Evolutionary conservation across 2,329 filamentous ascomycete genomes (phyloP).

Genomic region (Incumbomyces delicatus): DNA sequence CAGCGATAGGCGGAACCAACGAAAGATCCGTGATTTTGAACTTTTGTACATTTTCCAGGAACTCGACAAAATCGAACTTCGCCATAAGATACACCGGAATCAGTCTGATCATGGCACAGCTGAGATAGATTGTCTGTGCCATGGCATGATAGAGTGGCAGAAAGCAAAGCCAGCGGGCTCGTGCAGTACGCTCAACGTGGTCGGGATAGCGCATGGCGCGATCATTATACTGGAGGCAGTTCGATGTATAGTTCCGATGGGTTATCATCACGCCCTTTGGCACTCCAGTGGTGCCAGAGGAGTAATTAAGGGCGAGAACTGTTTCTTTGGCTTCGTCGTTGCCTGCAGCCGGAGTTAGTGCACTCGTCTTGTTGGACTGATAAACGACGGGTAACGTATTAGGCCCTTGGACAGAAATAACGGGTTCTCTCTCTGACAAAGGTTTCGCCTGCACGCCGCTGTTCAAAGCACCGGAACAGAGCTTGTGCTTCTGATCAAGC

Average conservation of each 20-base stretch:
- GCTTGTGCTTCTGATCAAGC: too few relatives aligned
- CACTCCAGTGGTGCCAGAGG: constrained; percentile 62
- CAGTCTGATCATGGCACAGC: constrained; percentile 46
- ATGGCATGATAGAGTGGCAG: constrained; percentile 69
- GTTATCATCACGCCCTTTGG: constrained; percentile 77
- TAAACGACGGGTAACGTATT: too few relatives aligned
- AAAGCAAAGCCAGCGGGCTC: constrained; percentile 50
- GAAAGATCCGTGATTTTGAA: constrained; percentile 58
- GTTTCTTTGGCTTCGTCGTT: constrained; percentile 33
- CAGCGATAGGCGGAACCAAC: constrained; percentile 65
- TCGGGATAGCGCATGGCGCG: constrained; percentile 36
- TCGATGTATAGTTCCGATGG: constrained; percentile 68
- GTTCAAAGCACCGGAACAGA: too few relatives aligned
- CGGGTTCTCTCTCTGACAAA: too few relatives aligned
- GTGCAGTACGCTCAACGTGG: constrained; percentile 35
- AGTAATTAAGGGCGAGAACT: constrained; percentile 62
- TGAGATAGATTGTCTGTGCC: constrained; percentile 61
- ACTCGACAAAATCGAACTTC: constrained; percentile 63
- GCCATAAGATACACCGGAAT: constrained; percentile 69
- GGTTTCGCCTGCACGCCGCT: too few relatives aligned
- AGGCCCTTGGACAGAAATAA: too few relatives aligned
- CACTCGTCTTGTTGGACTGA: too few relatives aligned
- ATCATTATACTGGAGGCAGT: constrained; percentile 28
- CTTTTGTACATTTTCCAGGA: constrained; percentile 58
- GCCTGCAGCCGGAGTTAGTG: background rate